Percentiles rank a stretch among this genome's conserved stretches.
These are phyloP conservation scores for Leccinum boreale DNA, from an alignment of 768 basidiomycete species.

Conservation along the genomic window DNA sequence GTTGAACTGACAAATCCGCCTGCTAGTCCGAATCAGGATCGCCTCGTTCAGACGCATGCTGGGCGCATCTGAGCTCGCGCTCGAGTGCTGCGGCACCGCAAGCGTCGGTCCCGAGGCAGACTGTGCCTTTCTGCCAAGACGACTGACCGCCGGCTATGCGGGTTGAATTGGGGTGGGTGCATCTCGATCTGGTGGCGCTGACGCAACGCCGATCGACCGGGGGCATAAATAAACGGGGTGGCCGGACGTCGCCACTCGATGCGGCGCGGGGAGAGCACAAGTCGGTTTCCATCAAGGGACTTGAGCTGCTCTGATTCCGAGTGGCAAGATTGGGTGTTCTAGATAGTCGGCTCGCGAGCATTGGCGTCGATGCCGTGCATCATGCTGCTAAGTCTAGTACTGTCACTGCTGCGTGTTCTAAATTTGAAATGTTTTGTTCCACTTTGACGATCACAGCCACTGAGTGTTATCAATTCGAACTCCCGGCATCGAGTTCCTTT, in stretches of 20 bases:
- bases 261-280: too few relatives aligned
- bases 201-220: not conserved
- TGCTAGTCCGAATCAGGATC: not conserved
- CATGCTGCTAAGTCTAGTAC: too few relatives aligned
- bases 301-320: not conserved
- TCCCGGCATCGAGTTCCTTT: too few relatives aligned
- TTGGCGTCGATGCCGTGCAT: too few relatives aligned
- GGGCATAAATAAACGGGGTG: too few relatives aligned
- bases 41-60: too few relatives aligned
- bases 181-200: not conserved
- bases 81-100: not conserved
- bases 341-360: not conserved
- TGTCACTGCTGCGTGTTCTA: too few relatives aligned
- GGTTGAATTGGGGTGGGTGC: not conserved
- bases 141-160: not conserved
- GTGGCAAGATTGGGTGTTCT: not conserved
- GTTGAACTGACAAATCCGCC: conserved; percentile 27
- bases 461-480: too few relatives aligned
- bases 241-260: too few relatives aligned
- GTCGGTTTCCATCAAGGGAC: not conserved
- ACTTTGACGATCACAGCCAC: too few relatives aligned
- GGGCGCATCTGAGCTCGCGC: not conserved
- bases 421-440: too few relatives aligned
- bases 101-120: not conserved
- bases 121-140: conserved; percentile 15